Percentiles rank a stretch among this genome's conserved stretches.
Conservation (phyloP, 306 rosid genomes). For the Vicia villosa region DNA sequence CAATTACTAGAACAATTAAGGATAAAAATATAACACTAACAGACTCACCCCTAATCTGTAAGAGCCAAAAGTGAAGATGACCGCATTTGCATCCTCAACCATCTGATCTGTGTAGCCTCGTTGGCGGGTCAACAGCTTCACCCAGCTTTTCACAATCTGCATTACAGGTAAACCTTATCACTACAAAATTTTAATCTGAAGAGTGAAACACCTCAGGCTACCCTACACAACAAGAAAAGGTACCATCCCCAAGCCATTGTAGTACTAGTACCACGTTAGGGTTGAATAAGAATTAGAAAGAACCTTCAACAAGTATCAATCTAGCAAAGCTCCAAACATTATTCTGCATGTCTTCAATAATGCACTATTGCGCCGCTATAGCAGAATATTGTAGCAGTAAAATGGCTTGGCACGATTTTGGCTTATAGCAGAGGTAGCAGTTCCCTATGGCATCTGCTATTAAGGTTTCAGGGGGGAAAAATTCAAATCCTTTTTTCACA, state of each 20-base stretch:
- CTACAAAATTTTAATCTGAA: conserved; percentile 19
- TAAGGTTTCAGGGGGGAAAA: no score
- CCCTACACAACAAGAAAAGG: background rate
- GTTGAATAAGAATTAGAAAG: background rate
- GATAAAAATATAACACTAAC: conserved; percentile 4
- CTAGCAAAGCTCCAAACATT: conserved; percentile 23
- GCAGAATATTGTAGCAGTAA: no score
- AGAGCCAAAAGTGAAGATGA: conserved; percentile 89
- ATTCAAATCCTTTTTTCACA: no score
- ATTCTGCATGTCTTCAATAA: background rate
- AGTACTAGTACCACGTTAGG: background rate
- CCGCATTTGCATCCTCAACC: conserved; percentile 95
- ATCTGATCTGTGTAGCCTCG: conserved; percentile 96
- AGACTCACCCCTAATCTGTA: conserved; percentile 83
- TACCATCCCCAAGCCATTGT: conserved; percentile 14
- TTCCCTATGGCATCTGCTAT: no score
- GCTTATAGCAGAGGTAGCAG: no score
- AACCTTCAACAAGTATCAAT: conserved; percentile 18
- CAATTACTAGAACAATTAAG: conserved; percentile 15
- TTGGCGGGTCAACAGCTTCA: conserved; percentile 77
- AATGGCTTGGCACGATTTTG: no score
- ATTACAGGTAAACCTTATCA: conserved; percentile 36
- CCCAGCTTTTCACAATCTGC: conserved; percentile 92
- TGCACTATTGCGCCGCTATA: no score
- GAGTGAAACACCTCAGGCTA: conserved; percentile 4